Base-by-base conservation (phyloP, 805 yeast genomes). In the Ogataea corticis region DNA sequence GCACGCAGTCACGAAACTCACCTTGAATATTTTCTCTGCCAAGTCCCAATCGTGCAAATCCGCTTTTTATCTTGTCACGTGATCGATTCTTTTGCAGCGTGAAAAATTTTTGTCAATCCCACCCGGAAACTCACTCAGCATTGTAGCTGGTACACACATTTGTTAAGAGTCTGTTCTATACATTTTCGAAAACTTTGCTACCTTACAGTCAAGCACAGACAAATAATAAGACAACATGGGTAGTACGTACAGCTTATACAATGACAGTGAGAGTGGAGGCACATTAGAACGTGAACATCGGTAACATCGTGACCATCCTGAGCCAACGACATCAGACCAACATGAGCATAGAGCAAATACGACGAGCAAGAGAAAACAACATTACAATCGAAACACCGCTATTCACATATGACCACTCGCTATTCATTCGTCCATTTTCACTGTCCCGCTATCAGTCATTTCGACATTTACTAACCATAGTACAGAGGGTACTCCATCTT, bases 401-500 rank as follows among this genome's bases (percentile, higher is more conserved):
- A n/a, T n/a, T n/a, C n/a, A n/a, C n/a, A n/a, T n/a, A n/a, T n/a
- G 7, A 9, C 25, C 25, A 21, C 25, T 21, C 9, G 25, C 9
- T 21, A 21, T 9, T 21, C 25, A 6, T 6, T 21, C 25, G 25
- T 21, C 25, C 25, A 21, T 21, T 21, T 21, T 21, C 25, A 21
- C 25, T 21, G 25, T 21, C 25, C 25, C 25, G 25, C 25, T 21
- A 21, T 9, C 9, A 28, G 6, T 28, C 14, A 11, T n/a, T 9
- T 31, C 15, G 18, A 37, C 66, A 69, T 40, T 51, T 53, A 38
- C 41, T 38, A 38, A 38, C 41, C 33, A 32, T 10, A 48, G 51
- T 55, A 60, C 67, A 82, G 96, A 92, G 90, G 99, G 99, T 88
- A 92, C 99, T 77, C 97, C 98, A 80, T 89, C 97, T 76, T 85